These are phyloP conservation scores for Scedosporium boydii DNA, from an alignment of 2,329 filamentous ascomycete genomes.

Conservation along the genomic window DNA sequence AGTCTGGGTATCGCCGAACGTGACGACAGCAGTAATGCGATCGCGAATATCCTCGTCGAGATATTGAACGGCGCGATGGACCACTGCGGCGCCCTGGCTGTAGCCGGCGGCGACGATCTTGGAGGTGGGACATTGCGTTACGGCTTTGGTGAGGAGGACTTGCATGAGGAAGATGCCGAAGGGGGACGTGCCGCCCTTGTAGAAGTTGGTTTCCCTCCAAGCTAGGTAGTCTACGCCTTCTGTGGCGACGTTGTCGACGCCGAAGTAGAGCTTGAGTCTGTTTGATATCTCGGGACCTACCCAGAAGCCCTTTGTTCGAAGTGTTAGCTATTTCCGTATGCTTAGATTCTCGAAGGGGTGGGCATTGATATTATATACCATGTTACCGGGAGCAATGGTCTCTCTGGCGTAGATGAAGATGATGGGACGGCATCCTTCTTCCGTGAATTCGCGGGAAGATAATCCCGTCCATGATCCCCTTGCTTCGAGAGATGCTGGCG, in stretches of 20 bases:
- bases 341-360: background rate
- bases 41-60: constrained; percentile 14
- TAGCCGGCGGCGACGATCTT: constrained; percentile 28
- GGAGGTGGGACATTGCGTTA: constrained; percentile 24
- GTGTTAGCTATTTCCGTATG: background rate
- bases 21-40: constrained; percentile 16
- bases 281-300: constrained; percentile 12
- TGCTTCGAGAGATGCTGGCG: background rate
- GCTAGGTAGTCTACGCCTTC: constrained; percentile 25
- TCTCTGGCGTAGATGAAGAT: constrained; percentile 8
- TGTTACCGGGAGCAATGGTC: constrained; percentile 6
- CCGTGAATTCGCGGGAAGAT: background rate
- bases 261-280: constrained; percentile 13
- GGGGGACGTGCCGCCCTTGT: constrained; percentile 19
- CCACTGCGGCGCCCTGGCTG: constrained; percentile 22
- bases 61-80: constrained; percentile 17
- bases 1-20: constrained; percentile 17
- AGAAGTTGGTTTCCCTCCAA: constrained; percentile 21
- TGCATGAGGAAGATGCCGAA: constrained; percentile 22
- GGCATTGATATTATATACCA: background rate
- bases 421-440: constrained; percentile 3
- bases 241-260: constrained; percentile 12
- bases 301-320: constrained; percentile 6
- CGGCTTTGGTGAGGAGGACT: constrained; percentile 23
- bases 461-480: constrained; percentile 4